A percentile compares a stretch with the other conserved stretches of the same genome.
These are phyloP conservation scores for Astrothelium subdiscretum DNA, from an alignment of 495 filamentous ascomycete species.

Conservation along the genomic window DNA sequence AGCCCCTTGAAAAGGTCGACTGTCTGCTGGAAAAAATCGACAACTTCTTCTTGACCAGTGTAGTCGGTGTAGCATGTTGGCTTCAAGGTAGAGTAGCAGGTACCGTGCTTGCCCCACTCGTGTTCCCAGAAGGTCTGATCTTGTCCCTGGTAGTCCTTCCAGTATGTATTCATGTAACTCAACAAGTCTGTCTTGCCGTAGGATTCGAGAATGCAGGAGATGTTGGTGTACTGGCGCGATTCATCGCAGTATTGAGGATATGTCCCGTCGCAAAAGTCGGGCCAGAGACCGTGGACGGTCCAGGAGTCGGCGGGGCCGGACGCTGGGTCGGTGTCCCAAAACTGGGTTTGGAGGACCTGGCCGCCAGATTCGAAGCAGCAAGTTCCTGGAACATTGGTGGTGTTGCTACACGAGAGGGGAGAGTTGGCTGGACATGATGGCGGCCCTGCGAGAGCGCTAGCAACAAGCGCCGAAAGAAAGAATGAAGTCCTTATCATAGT, in stretches of 20 bases:
- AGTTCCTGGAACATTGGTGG: slow-evolving; percentile 34
- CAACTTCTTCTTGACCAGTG: slow-evolving; percentile 37
- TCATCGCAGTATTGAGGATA: slow-evolving; percentile 59
- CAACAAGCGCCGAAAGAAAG: not conserved
- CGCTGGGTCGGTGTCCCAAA: slow-evolving; percentile 66
- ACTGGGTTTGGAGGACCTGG: slow-evolving; percentile 67
- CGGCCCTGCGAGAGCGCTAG: not conserved
- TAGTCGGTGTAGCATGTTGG: slow-evolving; percentile 58
- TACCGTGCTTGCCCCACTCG: slow-evolving; percentile 71
- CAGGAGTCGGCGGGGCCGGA: slow-evolving; percentile 64
- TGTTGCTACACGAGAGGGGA: slow-evolving; percentile 46
- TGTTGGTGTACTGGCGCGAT: slow-evolving; percentile 53
- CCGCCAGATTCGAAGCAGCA: slow-evolving; percentile 84
- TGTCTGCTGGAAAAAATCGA: slow-evolving; percentile 46
- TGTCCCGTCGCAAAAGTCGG: slow-evolving; percentile 73
- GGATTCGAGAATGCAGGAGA: slow-evolving; percentile 49
- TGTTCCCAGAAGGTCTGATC: slow-evolving; percentile 60
- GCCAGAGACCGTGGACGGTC: slow-evolving; percentile 80
- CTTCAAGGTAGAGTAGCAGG: slow-evolving; percentile 53
- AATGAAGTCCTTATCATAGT: not conserved
- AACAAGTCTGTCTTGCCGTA: slow-evolving; percentile 48
- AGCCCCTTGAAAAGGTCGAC: slow-evolving; percentile 45
- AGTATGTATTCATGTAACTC: slow-evolving; percentile 59
- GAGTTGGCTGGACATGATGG: slow-evolving; percentile 18
- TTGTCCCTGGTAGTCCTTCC: slow-evolving; percentile 51